phyloP scores from a whole-genome alignment of 2,329 filamentous ascomycete species.

The Colletotrichum sansevieriae region DNA sequence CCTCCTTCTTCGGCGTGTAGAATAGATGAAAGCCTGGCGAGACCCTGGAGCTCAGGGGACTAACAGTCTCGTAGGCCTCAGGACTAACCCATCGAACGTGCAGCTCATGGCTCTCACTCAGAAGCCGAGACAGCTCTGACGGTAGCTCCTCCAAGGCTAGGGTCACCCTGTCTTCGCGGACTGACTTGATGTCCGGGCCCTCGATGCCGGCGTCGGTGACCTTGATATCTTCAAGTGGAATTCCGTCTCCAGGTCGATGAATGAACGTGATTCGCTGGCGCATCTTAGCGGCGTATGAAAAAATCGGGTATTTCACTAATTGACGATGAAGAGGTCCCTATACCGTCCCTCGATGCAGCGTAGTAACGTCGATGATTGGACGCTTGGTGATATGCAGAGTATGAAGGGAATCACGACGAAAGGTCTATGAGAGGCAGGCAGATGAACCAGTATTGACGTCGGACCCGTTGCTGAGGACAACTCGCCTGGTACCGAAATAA shows the following conservation, averaged over 20 bases:
- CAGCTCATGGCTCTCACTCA: constrained; percentile 77
- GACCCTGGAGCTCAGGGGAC: constrained; percentile 80
- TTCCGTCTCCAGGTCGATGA: constrained; percentile 71
- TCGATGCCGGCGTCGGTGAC: constrained; percentile 69
- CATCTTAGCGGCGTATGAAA: constrained; percentile 61
- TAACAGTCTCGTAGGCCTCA: constrained; percentile 66
- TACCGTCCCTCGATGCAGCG: background rate
- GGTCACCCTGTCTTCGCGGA: constrained; percentile 84
- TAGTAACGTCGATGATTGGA: constrained; percentile 11
- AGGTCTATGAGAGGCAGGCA: constrained; percentile 6
- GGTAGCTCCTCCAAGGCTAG: constrained; percentile 81
- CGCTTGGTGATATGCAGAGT: constrained; percentile 25
- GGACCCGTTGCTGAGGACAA: constrained; percentile 35
- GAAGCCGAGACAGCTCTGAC: constrained; percentile 69
- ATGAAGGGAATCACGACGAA: background rate
- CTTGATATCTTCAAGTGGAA: constrained; percentile 74
- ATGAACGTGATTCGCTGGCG: constrained; percentile 85
- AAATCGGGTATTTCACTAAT: too few species aligned
- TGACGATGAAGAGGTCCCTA: background rate
- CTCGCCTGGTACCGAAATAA: constrained; percentile 25
- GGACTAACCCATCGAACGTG: constrained; percentile 84
- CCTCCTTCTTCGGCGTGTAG: constrained; percentile 70
- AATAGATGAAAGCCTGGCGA: constrained; percentile 87
- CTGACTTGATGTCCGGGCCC: constrained; percentile 70
- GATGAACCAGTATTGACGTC: constrained; percentile 13